Conservation (phyloP, 768 basidiomycete species). For the Trametes gibbosa region DNA sequence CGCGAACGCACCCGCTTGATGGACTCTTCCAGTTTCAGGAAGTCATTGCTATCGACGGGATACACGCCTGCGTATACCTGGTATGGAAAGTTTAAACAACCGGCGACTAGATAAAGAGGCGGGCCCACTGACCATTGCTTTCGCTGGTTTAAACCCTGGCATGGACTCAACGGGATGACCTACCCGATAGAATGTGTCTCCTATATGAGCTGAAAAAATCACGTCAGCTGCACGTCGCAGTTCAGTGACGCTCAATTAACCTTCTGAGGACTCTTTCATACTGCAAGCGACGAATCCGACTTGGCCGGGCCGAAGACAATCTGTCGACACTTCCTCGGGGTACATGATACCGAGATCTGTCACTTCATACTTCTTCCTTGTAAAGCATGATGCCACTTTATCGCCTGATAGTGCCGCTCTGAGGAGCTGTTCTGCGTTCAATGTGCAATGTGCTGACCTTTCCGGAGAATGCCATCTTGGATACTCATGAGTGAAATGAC, state of each 20-base stretch:
- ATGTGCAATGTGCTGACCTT: conserved; percentile 48
- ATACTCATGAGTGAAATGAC: conserved; percentile 90
- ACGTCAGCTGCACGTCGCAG: background rate
- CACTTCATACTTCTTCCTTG: conserved; percentile 86
- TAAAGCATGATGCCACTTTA: conserved; percentile 81
- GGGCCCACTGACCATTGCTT: conserved; percentile 76
- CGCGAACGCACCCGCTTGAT: conserved; percentile 68
- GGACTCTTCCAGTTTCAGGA: conserved; percentile 93
- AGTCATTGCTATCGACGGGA: conserved; percentile 88
- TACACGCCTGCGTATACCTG: conserved; percentile 95
- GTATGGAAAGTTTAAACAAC: background rate
- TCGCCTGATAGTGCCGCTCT: conserved; percentile 56
- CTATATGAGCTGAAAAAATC: conserved; percentile 71
- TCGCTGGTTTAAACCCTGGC: conserved; percentile 87
- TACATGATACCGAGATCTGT: conserved; percentile 86
- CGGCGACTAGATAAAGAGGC: background rate
- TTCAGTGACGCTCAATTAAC: conserved; percentile 37
- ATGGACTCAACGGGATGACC: conserved; percentile 77
- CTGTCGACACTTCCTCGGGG: conserved; percentile 81
- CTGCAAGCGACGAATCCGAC: conserved; percentile 91
- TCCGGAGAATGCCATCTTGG: conserved; percentile 74
- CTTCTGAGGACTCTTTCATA: conserved; percentile 97
- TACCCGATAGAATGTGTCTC: conserved; percentile 84
- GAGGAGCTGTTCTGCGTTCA: background rate
- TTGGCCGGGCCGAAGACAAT: conserved; percentile 68